phyloP scores from a whole-genome alignment of 805 yeast genomes.

The Kodamaea leandrae region DNA sequence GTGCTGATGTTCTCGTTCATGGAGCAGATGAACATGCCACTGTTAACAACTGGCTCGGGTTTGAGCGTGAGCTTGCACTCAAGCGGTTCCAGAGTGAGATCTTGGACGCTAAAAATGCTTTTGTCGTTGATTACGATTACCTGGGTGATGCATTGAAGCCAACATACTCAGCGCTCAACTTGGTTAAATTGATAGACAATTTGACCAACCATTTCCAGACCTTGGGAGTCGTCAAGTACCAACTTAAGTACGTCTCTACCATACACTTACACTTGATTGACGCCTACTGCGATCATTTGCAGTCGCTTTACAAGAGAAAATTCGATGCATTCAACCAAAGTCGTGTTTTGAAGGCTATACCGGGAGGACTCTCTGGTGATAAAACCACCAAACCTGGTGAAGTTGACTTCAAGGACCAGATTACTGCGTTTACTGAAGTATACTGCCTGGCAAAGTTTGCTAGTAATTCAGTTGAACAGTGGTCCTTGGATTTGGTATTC shows the following conservation, averaged over 20 bases:
- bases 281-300: constrained; percentile 37
- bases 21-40: constrained; percentile 28
- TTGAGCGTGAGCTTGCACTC: constrained; percentile 52
- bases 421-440: constrained; percentile 29
- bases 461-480: constrained; percentile 27
- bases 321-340: constrained; percentile 36
- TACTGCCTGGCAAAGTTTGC: constrained; percentile 36
- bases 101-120: constrained; percentile 46
- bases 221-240: constrained; percentile 48
- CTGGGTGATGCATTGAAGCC: constrained; percentile 38
- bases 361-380: constrained; percentile 35
- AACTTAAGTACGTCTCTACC: constrained; percentile 53
- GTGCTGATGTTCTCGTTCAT: constrained; percentile 35
- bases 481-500: constrained; percentile 40
- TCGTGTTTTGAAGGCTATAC: constrained; percentile 32
- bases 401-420: constrained; percentile 16
- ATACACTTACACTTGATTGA: constrained; percentile 60
- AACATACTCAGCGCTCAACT: constrained; percentile 57
- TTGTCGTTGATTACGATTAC: constrained; percentile 57
- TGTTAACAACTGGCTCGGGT: constrained; percentile 47
- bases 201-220: constrained; percentile 54
- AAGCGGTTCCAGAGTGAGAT: constrained; percentile 51
- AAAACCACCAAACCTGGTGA: constrained; percentile 15
- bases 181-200: constrained; percentile 56
- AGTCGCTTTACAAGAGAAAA: constrained; percentile 40